phyloP scores from a whole-genome alignment of 805 yeast species.

The Wickerhamiella azymoides region DNA sequence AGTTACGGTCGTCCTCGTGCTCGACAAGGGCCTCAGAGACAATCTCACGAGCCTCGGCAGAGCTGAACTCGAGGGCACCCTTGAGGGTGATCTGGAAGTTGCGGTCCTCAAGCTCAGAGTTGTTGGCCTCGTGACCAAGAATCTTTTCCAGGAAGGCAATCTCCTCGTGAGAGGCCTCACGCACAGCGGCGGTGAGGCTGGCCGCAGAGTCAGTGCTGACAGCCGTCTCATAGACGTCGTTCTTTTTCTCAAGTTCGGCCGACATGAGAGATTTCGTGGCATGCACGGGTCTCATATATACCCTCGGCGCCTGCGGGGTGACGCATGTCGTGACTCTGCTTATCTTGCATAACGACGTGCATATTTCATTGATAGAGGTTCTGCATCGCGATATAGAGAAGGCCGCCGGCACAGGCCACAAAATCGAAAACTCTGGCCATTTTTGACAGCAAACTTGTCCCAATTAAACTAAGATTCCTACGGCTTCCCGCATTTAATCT shows the following conservation, averaged over 20 bases:
- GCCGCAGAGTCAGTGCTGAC: background rate
- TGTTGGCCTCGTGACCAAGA: background rate
- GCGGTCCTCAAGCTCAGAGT: background rate
- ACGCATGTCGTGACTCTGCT: background rate
- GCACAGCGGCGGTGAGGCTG: background rate
- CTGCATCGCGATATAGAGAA: background rate
- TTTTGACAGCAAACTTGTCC: too few relatives aligned
- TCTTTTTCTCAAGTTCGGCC: background rate
- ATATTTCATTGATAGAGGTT: background rate
- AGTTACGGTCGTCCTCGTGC: slow-evolving; percentile 4
- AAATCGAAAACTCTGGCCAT: background rate
- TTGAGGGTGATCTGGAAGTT: background rate
- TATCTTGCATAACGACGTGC: background rate
- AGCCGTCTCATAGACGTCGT: background rate
- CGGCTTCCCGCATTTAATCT: too few relatives aligned
- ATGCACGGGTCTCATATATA: background rate
- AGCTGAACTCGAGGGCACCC: background rate
- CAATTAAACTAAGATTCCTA: too few relatives aligned
- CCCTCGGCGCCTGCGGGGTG: background rate
- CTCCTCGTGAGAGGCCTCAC: background rate
- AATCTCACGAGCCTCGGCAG: background rate
- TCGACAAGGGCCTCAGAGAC: background rate
- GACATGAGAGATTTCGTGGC: background rate
- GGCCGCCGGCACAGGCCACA: too few relatives aligned
- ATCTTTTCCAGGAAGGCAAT: background rate